Evolutionary conservation across 495 filamentous ascomycete species (phyloP).

Genomic region (Hypoxylon rickii): DNA sequence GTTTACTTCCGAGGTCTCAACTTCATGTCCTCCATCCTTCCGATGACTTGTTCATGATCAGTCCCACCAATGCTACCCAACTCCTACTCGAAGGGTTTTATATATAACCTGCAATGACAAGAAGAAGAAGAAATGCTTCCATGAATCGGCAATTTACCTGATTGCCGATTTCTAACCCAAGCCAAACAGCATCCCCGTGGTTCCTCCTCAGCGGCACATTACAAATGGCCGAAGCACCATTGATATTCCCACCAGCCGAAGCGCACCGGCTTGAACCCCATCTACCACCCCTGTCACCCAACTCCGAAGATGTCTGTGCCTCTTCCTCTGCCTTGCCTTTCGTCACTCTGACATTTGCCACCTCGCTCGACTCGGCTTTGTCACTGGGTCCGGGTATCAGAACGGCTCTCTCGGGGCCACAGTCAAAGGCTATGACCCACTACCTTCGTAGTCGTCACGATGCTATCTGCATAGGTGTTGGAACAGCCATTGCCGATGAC

Average conservation of each 20-base stretch:
- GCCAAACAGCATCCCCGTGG: too few relatives aligned
- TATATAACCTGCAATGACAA: too few relatives aligned
- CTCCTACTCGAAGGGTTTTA: too few relatives aligned
- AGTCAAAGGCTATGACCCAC: slow-evolving; percentile 90
- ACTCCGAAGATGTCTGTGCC: slow-evolving; percentile 1
- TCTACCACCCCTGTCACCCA: slow-evolving; percentile 20
- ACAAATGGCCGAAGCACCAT: slow-evolving; percentile 30
- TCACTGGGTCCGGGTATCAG: slow-evolving; percentile 73
- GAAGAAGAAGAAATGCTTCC: too few relatives aligned
- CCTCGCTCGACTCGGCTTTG: slow-evolving; percentile 83
- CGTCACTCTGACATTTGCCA: slow-evolving; percentile 81
- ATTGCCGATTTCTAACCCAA: too few relatives aligned
- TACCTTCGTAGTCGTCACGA: slow-evolving; percentile 81
- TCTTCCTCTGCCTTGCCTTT: slow-evolving; percentile 32
- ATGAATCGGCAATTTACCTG: too few relatives aligned
- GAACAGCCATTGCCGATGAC: slow-evolving; percentile 83
- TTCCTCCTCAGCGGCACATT: not conserved
- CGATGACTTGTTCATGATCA: too few relatives aligned
- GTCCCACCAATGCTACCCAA: too few relatives aligned
- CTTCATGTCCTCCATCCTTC: too few relatives aligned
- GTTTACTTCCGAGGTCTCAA: too few relatives aligned
- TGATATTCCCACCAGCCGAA: slow-evolving; percentile 31
- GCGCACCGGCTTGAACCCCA: slow-evolving; percentile 35
- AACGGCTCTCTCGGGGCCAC: slow-evolving; percentile 77
- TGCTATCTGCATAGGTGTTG: slow-evolving; percentile 82